phyloP scores from a whole-genome alignment of 441 rosid genomes.

The Jatropha multifida region DNA sequence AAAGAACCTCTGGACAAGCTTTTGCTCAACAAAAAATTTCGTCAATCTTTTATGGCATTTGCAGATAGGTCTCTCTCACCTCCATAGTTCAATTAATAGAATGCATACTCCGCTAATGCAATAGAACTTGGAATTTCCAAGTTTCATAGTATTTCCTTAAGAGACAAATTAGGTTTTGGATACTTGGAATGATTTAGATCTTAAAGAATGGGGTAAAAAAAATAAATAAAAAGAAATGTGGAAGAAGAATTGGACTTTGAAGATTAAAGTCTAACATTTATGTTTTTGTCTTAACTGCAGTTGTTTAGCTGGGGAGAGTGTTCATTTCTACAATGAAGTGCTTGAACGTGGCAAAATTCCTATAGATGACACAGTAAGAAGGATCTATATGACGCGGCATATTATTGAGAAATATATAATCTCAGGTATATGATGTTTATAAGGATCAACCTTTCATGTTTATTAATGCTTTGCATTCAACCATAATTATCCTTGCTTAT shows the following conservation, averaged over 20 bases:
- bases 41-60: slow-evolving; percentile 81
- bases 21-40: slow-evolving; percentile 70
- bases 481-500: background rate
- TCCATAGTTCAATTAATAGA: slow-evolving; percentile 7
- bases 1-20: slow-evolving; percentile 82
- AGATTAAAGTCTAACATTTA: background rate
- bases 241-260: background rate
- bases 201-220: background rate
- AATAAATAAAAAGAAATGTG: background rate
- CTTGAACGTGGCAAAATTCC: slow-evolving; percentile 80
- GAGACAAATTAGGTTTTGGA: background rate
- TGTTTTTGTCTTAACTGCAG: slow-evolving; percentile 40
- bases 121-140: background rate
- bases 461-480: background rate
- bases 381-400: slow-evolving; percentile 92
- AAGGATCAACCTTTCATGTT: background rate
- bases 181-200: slow-evolving; percentile 5
- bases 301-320: slow-evolving; percentile 89
- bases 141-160: slow-evolving; percentile 4
- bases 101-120: background rate
- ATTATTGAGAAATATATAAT: slow-evolving; percentile 76
- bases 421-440: slow-evolving; percentile 52
- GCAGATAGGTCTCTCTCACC: slow-evolving; percentile 68
- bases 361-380: slow-evolving; percentile 54
- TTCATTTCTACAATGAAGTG: slow-evolving; percentile 88